Evolutionary conservation across 352 stramenopile genomes (phyloP).

Genomic region (Phytophthora meadii): DNA sequence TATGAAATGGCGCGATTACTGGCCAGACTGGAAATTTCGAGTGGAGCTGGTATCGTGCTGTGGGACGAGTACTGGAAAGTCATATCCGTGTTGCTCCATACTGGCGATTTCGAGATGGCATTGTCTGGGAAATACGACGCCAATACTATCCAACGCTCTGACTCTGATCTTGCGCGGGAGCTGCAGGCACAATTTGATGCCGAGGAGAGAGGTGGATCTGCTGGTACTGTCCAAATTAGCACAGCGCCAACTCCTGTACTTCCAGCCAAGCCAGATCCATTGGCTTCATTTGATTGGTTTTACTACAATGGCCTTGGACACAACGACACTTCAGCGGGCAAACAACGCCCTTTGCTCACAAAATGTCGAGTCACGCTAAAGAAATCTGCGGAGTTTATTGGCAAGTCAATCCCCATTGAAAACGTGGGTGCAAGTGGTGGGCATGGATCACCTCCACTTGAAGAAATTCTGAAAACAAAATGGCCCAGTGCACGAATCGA

Average conservation of each 20-base stretch:
- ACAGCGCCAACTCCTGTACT: slow-evolving; percentile 1
- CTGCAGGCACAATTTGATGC: slow-evolving; percentile 81
- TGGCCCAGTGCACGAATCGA: slow-evolving; percentile 62
- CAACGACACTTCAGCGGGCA: slow-evolving; percentile 5
- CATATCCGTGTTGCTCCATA: slow-evolving; percentile 80
- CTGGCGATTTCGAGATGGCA: slow-evolving; percentile 69
- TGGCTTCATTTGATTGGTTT: slow-evolving; percentile 42
- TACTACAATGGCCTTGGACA: slow-evolving; percentile 44
- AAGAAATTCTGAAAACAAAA: slow-evolving; percentile 85
- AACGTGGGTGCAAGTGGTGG: slow-evolving; percentile 48
- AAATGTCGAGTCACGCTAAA: slow-evolving; percentile 52
- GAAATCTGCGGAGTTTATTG: slow-evolving; percentile 60
- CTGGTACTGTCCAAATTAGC: not conserved
- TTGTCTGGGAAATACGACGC: slow-evolving; percentile 55
- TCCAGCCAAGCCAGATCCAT: not conserved
- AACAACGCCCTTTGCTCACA: slow-evolving; percentile 43
- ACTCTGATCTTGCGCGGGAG: slow-evolving; percentile 76
- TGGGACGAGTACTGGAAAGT: slow-evolving; percentile 95
- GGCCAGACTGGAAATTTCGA: slow-evolving; percentile 59
- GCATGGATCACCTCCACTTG: slow-evolving; percentile 57
- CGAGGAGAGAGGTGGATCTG: slow-evolving; percentile 35
- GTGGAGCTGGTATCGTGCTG: slow-evolving; percentile 89
- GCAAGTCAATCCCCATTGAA: slow-evolving; percentile 68
- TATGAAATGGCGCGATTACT: slow-evolving; percentile 74
- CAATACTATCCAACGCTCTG: slow-evolving; percentile 49